Evolutionary conservation across 2,329 filamentous ascomycete species (phyloP).

Genomic region (Triangularia verruculosa): DNA sequence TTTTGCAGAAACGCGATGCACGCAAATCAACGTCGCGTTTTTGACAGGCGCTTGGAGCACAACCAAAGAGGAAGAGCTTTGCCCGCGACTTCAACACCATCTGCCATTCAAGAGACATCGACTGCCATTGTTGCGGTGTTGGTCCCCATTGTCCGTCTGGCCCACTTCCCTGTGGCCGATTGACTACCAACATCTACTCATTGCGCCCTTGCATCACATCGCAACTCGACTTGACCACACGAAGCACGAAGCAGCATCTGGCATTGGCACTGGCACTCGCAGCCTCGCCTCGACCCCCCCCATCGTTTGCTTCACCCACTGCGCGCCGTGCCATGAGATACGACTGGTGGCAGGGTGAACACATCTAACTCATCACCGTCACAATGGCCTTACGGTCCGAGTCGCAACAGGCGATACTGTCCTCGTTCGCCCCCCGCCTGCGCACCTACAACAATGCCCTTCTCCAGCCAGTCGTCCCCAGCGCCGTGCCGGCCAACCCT

Average conservation of each 20-base stretch:
- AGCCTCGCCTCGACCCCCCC: background rate
- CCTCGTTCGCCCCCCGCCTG: conserved; percentile 86
- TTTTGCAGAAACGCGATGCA: background rate
- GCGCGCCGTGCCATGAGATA: background rate
- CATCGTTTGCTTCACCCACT: conserved; percentile 15
- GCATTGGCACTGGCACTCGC: background rate
- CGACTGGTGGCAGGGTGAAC: background rate
- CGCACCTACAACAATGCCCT: conserved; percentile 90
- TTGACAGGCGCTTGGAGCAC: background rate
- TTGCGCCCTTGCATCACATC: background rate
- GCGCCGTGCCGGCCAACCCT: conserved; percentile 61
- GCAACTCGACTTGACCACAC: background rate
- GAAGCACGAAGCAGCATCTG: too few relatives aligned
- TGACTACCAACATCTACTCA: background rate
- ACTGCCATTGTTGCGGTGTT: background rate
- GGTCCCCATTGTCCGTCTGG: background rate
- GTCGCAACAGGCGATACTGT: conserved; percentile 79
- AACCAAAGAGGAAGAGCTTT: background rate
- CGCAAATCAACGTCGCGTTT: conserved; percentile 1
- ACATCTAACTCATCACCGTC: background rate
- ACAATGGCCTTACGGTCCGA: conserved; percentile 48
- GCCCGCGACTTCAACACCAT: background rate
- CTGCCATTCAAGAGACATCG: background rate
- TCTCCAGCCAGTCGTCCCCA: conserved; percentile 77
- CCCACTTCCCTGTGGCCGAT: background rate